phyloP scores from a whole-genome alignment of 371 early-diverging fungal genomes.

The Saksenaea oblongispora region DNA sequence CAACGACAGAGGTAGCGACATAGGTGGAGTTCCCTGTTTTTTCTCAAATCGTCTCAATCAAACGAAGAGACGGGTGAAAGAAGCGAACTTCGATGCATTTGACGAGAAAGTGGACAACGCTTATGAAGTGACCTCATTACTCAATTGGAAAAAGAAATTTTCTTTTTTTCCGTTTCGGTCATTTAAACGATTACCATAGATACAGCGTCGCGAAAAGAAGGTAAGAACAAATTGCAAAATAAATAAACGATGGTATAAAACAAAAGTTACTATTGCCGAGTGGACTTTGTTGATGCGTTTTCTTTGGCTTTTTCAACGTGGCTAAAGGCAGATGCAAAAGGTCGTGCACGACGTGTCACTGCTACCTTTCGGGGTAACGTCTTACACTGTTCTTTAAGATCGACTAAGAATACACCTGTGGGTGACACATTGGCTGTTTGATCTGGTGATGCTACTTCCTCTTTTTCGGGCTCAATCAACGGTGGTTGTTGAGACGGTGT shows the following conservation, averaged over 20 bases:
- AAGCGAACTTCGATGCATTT: no score
- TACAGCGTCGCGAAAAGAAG: neutral
- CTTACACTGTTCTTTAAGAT: constrained; percentile 42
- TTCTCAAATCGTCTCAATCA: no score
- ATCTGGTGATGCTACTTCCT: constrained; percentile 8
- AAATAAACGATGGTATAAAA: neutral
- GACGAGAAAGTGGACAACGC: no score
- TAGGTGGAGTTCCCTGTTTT: no score
- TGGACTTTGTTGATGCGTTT: neutral
- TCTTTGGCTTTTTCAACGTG: constrained; percentile 29
- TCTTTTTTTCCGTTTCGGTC: no score
- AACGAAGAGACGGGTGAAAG: no score
- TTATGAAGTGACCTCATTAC: no score
- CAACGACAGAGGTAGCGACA: no score
- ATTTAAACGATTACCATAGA: neutral
- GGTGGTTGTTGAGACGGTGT: constrained; percentile 7
- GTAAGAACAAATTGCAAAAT: neutral
- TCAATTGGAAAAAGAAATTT: no score
- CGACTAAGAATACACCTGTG: constrained; percentile 41
- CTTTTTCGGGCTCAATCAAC: neutral
- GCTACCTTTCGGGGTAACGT: constrained; percentile 32
- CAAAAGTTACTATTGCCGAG: neutral
- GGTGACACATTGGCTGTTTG: constrained; percentile 38
- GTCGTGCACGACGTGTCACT: constrained; percentile 35
- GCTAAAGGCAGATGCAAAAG: constrained; percentile 42